Evolutionary conservation across 768 basidiomycete species (phyloP).

Genomic region (Russula foetens): DNA sequence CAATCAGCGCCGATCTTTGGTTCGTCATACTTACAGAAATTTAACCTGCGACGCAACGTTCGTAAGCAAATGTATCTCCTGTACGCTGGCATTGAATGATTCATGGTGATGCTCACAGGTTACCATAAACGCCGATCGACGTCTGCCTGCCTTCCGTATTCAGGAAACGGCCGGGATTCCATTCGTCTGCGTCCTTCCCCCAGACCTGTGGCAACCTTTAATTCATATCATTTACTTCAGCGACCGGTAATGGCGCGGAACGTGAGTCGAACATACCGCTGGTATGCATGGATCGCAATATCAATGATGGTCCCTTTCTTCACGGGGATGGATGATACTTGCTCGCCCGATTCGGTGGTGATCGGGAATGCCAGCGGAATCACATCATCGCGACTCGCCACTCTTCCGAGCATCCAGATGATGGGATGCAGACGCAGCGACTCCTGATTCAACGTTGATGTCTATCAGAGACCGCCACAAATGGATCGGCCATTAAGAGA

Average conservation of each 20-base stretch:
- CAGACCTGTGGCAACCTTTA: slow-evolving; percentile 9
- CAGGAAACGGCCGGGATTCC: slow-evolving; percentile 14
- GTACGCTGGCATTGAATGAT: neutral
- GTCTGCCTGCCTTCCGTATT: neutral
- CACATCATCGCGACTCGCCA: neutral
- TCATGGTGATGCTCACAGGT: slow-evolving; percentile 4
- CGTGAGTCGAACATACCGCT: slow-evolving; percentile 1
- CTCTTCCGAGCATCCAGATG: slow-evolving; percentile 5
- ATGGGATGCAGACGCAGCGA: slow-evolving; percentile 17
- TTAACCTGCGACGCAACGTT: neutral
- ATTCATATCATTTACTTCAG: neutral
- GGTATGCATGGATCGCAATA: slow-evolving; percentile 6
- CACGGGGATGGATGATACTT: slow-evolving; percentile 9
- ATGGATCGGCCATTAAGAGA: neutral
- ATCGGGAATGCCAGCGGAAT: slow-evolving; percentile 15
- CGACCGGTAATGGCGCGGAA: neutral
- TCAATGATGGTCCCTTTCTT: slow-evolving; percentile 11
- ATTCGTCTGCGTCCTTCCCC: slow-evolving; percentile 13
- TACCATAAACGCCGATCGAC: slow-evolving; percentile 6
- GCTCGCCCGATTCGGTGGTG: slow-evolving; percentile 10
- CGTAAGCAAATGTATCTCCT: neutral
- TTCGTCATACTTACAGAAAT: slow-evolving; percentile 2
- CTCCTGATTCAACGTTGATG: neutral
- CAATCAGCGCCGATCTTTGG: neutral
- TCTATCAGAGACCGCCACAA: neutral